A percentile compares a stretch with the other conserved stretches of the same genome.
phyloP scores from a whole-genome alignment of 805 yeast genomes.

The Teunomyces tritomae region DNA sequence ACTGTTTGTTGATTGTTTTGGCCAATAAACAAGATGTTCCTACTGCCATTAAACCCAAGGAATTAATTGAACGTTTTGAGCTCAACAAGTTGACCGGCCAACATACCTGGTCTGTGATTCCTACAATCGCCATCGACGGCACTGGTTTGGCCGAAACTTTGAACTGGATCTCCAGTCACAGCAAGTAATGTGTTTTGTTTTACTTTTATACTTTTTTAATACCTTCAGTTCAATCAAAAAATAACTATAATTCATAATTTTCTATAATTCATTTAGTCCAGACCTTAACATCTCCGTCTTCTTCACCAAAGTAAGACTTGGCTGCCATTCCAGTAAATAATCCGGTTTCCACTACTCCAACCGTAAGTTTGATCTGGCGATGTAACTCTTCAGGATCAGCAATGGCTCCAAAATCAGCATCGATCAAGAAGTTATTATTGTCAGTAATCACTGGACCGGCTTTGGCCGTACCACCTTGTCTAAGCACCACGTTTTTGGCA shows the following conservation, averaged over 20 bases:
- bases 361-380: constrained; percentile 61
- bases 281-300: constrained; percentile 53
- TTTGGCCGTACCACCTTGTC: constrained; percentile 88
- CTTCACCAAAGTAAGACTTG: constrained; percentile 87
- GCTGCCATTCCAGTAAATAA: constrained; percentile 72
- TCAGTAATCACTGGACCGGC: constrained; percentile 98
- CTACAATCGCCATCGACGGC: constrained; percentile 86
- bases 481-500: constrained; percentile 58
- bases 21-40: constrained; percentile 86
- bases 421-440: constrained; percentile 89
- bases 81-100: constrained; percentile 55
- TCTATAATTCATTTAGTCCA: constrained; percentile 9
- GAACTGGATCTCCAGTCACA: constrained; percentile 77
- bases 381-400: constrained; percentile 53
- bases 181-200: constrained; percentile 17
- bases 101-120: constrained; percentile 88
- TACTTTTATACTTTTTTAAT: background rate
- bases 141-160: constrained; percentile 86
- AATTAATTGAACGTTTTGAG: constrained; percentile 69
- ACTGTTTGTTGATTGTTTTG: constrained; percentile 75
- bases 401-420: constrained; percentile 87
- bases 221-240: constrained; percentile 3
- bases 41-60: constrained; percentile 72
- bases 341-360: constrained; percentile 97
- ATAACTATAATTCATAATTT: background rate